phyloP scores from a whole-genome alignment of 148 eudicot species.

The Suaeda aralocaspica region DNA sequence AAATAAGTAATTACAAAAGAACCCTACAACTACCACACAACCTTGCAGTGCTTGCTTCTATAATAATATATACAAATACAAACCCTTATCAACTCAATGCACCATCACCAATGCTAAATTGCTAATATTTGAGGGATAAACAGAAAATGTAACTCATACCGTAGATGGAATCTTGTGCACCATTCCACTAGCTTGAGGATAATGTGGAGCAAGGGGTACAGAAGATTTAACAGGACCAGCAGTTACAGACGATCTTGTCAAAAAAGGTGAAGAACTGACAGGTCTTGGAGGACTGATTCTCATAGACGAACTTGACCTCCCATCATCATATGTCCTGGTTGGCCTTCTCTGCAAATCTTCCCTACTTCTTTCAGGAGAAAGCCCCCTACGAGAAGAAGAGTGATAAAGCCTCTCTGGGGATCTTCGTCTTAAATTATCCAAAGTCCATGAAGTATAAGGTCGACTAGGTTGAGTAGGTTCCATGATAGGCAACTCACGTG shows the following conservation, averaged over 20 bases:
- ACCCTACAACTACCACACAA: no score
- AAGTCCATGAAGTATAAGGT: slow-evolving; percentile 55
- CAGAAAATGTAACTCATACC: slow-evolving; percentile 37
- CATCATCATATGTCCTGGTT: slow-evolving; percentile 54
- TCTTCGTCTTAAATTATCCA: slow-evolving; percentile 46
- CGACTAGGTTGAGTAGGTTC: slow-evolving; percentile 30
- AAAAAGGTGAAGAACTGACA: slow-evolving; percentile 36
- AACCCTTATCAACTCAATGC: background rate
- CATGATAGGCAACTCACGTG: slow-evolving; percentile 34
- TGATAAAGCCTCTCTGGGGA: slow-evolving; percentile 42
- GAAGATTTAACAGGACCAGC: slow-evolving; percentile 39
- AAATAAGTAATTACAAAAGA: no score
- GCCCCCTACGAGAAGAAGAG: slow-evolving; percentile 27
- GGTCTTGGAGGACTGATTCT: slow-evolving; percentile 53
- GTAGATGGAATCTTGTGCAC: slow-evolving; percentile 43
- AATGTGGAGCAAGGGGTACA: slow-evolving; percentile 33
- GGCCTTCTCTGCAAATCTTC: slow-evolving; percentile 49
- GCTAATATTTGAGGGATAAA: background rate
- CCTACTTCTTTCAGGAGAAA: slow-evolving; percentile 45
- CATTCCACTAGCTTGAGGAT: slow-evolving; percentile 33
- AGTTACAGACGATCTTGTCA: slow-evolving; percentile 41
- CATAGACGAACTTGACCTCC: slow-evolving; percentile 36
- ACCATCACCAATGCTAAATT: no score
- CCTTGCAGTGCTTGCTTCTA: no score
- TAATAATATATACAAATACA: no score